Percentiles rank a stretch among this genome's conserved stretches.
Evolutionary conservation across 164 flowering plant genomes (phyloP).

Genomic region (Vitis riparia): DNA sequence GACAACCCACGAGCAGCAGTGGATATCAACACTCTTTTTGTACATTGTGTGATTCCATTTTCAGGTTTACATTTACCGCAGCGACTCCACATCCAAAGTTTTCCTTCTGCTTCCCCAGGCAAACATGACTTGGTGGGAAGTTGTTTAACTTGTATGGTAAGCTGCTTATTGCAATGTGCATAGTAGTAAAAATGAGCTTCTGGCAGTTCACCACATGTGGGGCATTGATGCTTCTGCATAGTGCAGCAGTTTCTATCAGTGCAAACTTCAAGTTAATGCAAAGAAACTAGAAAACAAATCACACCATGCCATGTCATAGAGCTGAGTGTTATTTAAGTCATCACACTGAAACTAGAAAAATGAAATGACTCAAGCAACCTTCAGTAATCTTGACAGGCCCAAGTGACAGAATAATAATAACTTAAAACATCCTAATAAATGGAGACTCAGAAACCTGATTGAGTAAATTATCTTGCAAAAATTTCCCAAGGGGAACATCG

Average conservation of each 20-base stretch:
- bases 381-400: not conserved
- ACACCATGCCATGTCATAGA: not conserved
- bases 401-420: not conserved
- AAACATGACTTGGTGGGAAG: slow-evolving; percentile 40
- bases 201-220: slow-evolving; percentile 59
- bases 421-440: slow-evolving; percentile 4
- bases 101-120: slow-evolving; percentile 82
- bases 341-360: not conserved
- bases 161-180: slow-evolving; percentile 72
- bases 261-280: slow-evolving; percentile 3
- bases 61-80: slow-evolving; percentile 67
- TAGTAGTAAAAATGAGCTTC: slow-evolving; percentile 77
- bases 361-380: not conserved
- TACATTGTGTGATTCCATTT: slow-evolving; percentile 42
- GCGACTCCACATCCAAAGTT: slow-evolving; percentile 98
- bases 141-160: slow-evolving; percentile 61
- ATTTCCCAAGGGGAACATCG: slow-evolving; percentile 84
- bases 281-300: not conserved
- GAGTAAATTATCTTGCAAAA: slow-evolving; percentile 64
- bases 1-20: slow-evolving; percentile 67
- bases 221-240: slow-evolving; percentile 62
- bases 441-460: slow-evolving; percentile 61
- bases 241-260: slow-evolving; percentile 22
- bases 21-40: slow-evolving; percentile 77
- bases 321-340: not conserved